Evolutionary conservation across 352 stramenopile genomes (phyloP).

Genomic region (Pythium guiyangense): DNA sequence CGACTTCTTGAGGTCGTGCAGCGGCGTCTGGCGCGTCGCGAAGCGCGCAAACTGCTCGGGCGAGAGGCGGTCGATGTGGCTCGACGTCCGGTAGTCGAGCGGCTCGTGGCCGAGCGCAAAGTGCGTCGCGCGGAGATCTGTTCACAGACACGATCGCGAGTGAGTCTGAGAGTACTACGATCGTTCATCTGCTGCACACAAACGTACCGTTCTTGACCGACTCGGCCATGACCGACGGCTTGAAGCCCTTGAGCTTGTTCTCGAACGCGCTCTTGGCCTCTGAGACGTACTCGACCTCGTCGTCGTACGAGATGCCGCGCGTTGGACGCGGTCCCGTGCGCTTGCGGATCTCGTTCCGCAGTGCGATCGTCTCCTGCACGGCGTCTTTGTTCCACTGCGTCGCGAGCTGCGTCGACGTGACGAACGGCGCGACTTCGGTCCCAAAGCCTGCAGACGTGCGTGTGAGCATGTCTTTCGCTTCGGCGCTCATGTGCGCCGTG

Average conservation of each 20-base stretch:
- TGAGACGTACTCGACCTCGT: constrained; percentile 75
- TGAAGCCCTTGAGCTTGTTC: constrained; percentile 69
- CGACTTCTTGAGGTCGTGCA: constrained; percentile 66
- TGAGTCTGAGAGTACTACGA: background rate
- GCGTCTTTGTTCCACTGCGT: constrained; percentile 61
- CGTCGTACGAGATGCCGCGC: constrained; percentile 68
- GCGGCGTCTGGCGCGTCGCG: constrained; percentile 30
- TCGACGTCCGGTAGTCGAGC: constrained; percentile 67
- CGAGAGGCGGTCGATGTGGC: constrained; percentile 47
- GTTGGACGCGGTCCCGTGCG: constrained; percentile 48
- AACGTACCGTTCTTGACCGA: constrained; percentile 72
- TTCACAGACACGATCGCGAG: background rate
- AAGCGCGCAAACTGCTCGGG: constrained; percentile 58
- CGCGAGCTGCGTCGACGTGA: constrained; percentile 62
- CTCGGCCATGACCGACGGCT: constrained; percentile 67
- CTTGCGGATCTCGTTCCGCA: constrained; percentile 66
- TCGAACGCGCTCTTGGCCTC: constrained; percentile 65
- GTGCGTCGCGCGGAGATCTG: constrained; percentile 77
- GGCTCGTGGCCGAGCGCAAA: constrained; percentile 63
- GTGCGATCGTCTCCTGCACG: constrained; percentile 45
- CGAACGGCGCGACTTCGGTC: constrained; percentile 40
- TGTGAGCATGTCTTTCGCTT: constrained; percentile 52
- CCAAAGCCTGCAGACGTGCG: constrained; percentile 58
- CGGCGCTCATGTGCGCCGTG: constrained; percentile 37
- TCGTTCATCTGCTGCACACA: background rate